phyloP scores from a whole-genome alignment of 192 early-diverging fungal genomes.

The Mortierella alpina region DNA sequence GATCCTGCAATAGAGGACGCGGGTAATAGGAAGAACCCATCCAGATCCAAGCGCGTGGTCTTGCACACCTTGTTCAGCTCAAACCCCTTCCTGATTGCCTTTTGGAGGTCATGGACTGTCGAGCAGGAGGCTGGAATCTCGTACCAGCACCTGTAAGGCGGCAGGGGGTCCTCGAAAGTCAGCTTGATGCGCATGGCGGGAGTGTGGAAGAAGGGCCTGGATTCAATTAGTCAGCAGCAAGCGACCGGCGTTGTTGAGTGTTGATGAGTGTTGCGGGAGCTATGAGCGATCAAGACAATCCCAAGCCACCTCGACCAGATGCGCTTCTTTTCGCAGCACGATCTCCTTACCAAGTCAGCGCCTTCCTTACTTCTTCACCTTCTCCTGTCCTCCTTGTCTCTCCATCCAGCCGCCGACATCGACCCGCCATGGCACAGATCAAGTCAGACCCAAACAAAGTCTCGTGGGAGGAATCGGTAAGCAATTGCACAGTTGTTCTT shows the following conservation, averaged over 20 bases:
- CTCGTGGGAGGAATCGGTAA: slow-evolving; percentile 72
- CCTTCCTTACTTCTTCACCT: not conserved
- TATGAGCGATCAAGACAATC: not conserved
- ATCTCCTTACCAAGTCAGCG: not conserved
- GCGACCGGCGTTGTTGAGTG: too few relatives aligned
- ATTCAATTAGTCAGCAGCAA: slow-evolving; percentile 12
- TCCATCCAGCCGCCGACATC: not conserved
- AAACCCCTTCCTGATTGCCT: slow-evolving; percentile 42
- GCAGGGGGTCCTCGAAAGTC: slow-evolving; percentile 42
- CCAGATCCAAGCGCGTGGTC: slow-evolving; percentile 43
- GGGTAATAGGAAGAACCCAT: slow-evolving; percentile 46
- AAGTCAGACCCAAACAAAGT: slow-evolving; percentile 72
- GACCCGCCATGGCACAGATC: slow-evolving; percentile 39
- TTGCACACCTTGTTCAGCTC: slow-evolving; percentile 29
- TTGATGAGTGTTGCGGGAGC: not conserved
- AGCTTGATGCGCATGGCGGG: slow-evolving; percentile 33
- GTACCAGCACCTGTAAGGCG: slow-evolving; percentile 52
- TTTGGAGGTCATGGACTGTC: slow-evolving; percentile 38
- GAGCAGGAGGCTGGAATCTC: slow-evolving; percentile 40
- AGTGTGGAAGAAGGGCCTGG: not conserved
- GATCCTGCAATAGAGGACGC: slow-evolving; percentile 27
- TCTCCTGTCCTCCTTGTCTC: not conserved
- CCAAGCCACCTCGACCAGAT: not conserved
- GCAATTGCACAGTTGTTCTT: not conserved
- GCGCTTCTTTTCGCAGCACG: too few relatives aligned